These are phyloP conservation scores for Xylariaceae sp. DNA, from an alignment of 2,329 filamentous ascomycete species.

Conservation along the genomic window DNA sequence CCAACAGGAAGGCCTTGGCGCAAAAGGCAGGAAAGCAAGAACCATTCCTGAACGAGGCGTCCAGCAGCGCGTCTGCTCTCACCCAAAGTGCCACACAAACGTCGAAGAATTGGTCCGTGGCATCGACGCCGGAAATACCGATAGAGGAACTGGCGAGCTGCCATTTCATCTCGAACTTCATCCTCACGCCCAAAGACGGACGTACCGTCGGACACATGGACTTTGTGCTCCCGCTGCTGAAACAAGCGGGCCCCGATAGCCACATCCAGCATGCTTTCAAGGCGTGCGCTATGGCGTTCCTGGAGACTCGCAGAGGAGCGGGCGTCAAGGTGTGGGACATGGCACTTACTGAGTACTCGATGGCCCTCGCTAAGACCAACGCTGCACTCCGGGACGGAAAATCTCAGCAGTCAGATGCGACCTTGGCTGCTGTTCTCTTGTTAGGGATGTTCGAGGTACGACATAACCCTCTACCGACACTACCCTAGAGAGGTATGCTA, in stretches of 20 bases:
- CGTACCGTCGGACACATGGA: conserved; percentile 63
- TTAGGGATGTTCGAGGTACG: conserved; percentile 65
- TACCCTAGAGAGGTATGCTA: neutral
- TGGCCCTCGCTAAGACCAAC: conserved; percentile 60
- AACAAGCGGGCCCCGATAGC: conserved; percentile 49
- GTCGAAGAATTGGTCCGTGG: conserved; percentile 37
- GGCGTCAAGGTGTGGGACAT: conserved; percentile 45
- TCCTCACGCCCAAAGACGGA: conserved; percentile 60
- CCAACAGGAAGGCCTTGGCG: conserved; percentile 55
- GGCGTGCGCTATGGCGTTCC: conserved; percentile 63
- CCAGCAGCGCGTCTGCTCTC: conserved; percentile 37
- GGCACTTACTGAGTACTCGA: conserved; percentile 61
- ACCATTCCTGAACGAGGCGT: conserved; percentile 19
- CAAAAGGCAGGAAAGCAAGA: conserved; percentile 45
- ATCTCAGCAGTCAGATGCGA: conserved; percentile 60
- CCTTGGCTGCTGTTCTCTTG: conserved; percentile 65
- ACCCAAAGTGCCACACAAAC: conserved; percentile 33
- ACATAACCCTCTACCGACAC: neutral
- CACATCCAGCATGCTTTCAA: conserved; percentile 64
- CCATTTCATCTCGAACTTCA: conserved; percentile 67
- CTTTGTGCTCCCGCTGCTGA: conserved; percentile 63
- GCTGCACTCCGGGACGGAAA: conserved; percentile 59
- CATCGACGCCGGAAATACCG: conserved; percentile 52
- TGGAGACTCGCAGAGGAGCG: conserved; percentile 58
- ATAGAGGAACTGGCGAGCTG: conserved; percentile 63